phyloP scores from a whole-genome alignment of 2,329 filamentous ascomycete species.

The Cadophora sp. region DNA sequence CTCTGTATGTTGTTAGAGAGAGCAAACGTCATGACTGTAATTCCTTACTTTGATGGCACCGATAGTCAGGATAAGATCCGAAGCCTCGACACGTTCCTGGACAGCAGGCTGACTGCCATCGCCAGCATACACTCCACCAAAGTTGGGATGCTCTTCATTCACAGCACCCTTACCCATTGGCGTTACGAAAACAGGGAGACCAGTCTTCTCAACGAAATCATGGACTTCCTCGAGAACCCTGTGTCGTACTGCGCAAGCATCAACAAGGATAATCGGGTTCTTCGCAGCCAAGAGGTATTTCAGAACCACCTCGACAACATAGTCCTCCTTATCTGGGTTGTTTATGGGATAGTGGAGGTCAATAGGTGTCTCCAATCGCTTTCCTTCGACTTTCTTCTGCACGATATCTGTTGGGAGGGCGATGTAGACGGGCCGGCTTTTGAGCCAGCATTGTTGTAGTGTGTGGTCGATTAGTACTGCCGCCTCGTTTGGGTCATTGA shows the following conservation, averaged over 20 bases:
- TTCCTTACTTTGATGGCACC: constrained; percentile 61
- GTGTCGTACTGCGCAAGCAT: constrained; percentile 83
- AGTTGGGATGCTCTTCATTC: constrained; percentile 77
- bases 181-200: constrained; percentile 83
- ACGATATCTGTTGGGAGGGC: constrained; percentile 84
- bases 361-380: constrained; percentile 72
- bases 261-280: constrained; percentile 79
- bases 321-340: constrained; percentile 75
- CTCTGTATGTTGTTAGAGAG: constrained; percentile 54
- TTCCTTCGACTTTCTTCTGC: constrained; percentile 76
- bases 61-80: constrained; percentile 74
- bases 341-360: constrained; percentile 70
- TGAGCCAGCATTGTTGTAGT: constrained; percentile 75
- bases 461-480: constrained; percentile 80
- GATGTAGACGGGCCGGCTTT: constrained; percentile 82
- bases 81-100: constrained; percentile 67
- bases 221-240: constrained; percentile 75
- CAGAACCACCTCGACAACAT: constrained; percentile 81
- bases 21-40: constrained; percentile 24
- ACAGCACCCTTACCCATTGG: constrained; percentile 90
- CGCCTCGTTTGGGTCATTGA: constrained; percentile 73
- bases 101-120: constrained; percentile 72
- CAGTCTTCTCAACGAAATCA: constrained; percentile 73
- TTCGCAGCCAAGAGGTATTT: constrained; percentile 76
- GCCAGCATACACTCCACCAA: constrained; percentile 87